Base-by-base conservation (phyloP, 208 protist genomes). In the Acanthamoeba quina region DNA sequence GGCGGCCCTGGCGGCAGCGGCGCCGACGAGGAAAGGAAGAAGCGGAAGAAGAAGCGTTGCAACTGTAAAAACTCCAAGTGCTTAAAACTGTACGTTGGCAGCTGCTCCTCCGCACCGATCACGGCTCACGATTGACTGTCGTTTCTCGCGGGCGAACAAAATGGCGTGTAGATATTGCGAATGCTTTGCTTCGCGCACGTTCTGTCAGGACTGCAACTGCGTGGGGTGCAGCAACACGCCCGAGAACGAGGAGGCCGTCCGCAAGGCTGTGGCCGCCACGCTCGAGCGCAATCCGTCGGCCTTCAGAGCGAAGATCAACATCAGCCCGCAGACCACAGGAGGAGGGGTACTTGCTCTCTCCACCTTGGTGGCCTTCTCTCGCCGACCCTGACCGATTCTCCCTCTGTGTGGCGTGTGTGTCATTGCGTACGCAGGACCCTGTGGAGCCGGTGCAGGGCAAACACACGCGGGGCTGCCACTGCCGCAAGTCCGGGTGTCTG, bases 391-490 rank as follows among this genome's bases (percentile, higher is more conserved):
- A 26, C 34, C 78, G 44, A 11, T 86, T 37, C 78, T 86, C 49
- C 1, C 41, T 44, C 21, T 60, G 15, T 58, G 54, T 10, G 52
- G 64, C 3, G 49, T 56, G 52, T 56, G 52, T 56, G 52, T 17
- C 17, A 19, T 56, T 13, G 11, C 19, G 17, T 52, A 49, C 0
- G 56, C 49, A 93, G 66, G 90, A 93, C n/a, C 29, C 90, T 0
- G 90, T 78, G 26, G 90, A 93, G 34, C 90, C 90, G 47, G 34
- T 83, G 44, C 54, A 64, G 10, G 95, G 86, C 56, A 96, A 95
- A 62, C 96, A 97, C 58, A 47, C 41, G 24, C 95, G 76, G 74
- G 96, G 96, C n/a, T 97, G 96, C 74, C 91, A 96, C 80, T 97
- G 96, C 82, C 93, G 94, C 37, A 97, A 94, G 80, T 96, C 92